Conservation (phyloP, 441 rosid species). For the Arabidopsis hybrid region DNA sequence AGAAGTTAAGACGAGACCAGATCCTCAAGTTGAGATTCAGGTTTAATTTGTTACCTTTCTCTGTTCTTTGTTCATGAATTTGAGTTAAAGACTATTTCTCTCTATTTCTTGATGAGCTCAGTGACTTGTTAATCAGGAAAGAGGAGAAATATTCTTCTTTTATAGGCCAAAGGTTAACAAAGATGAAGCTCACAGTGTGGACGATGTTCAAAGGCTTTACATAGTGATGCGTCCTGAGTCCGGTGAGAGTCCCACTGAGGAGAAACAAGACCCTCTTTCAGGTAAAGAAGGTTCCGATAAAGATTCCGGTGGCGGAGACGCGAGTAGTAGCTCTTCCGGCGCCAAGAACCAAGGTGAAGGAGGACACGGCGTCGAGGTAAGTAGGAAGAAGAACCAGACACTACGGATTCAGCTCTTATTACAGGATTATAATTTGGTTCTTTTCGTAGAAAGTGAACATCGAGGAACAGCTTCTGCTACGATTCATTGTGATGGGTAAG, state of each 20-base stretch:
- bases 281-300: constrained; percentile 56
- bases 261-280: constrained; percentile 66
- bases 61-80: background rate
- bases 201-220: constrained; percentile 75
- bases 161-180: constrained; percentile 75
- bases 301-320: constrained; percentile 2
- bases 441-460: constrained; percentile 57
- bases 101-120: constrained; percentile 14
- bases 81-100: background rate
- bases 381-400: background rate
- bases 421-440: background rate
- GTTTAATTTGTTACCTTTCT: constrained; percentile 13
- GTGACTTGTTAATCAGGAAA: constrained; percentile 48
- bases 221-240: constrained; percentile 69
- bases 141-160: constrained; percentile 85
- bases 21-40: constrained; percentile 48
- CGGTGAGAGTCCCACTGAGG: constrained; percentile 55
- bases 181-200: constrained; percentile 59
- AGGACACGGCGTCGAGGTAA: constrained; percentile 67
- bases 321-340: constrained; percentile 19
- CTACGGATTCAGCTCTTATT: background rate
- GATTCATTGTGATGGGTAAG: constrained; percentile 71
- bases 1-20: constrained; percentile 42
- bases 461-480: constrained; percentile 54
- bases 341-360: constrained; percentile 46